Evolutionary conservation across 2,329 filamentous ascomycete species (phyloP).

Genomic region (Claviceps sp.): DNA sequence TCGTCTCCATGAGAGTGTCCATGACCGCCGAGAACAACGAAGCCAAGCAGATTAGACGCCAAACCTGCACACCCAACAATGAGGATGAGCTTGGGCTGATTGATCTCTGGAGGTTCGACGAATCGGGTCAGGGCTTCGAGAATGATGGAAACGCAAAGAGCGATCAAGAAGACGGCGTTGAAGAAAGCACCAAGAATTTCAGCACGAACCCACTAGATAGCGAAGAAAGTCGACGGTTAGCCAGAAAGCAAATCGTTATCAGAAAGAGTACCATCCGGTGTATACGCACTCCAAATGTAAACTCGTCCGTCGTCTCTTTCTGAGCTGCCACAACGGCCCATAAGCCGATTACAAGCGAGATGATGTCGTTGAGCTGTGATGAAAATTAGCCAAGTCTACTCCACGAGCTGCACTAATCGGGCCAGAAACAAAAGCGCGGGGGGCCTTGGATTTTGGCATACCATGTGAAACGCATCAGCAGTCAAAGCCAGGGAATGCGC

Average conservation of each 20-base stretch:
- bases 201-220: slow-evolving; percentile 73
- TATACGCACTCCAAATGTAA: slow-evolving; percentile 74
- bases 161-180: slow-evolving; percentile 95
- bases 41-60: slow-evolving; percentile 75
- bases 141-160: slow-evolving; percentile 89
- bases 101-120: slow-evolving; percentile 78
- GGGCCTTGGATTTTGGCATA: slow-evolving; percentile 18
- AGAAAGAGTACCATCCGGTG: background rate
- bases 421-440: background rate
- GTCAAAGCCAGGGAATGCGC: slow-evolving; percentile 87
- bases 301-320: slow-evolving; percentile 75
- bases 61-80: slow-evolving; percentile 81
- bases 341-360: slow-evolving; percentile 80
- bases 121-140: slow-evolving; percentile 89
- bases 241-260: background rate
- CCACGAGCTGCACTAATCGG: background rate
- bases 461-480: slow-evolving; percentile 98
- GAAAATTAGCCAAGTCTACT: background rate
- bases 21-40: slow-evolving; percentile 87
- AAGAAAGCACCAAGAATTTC: slow-evolving; percentile 93
- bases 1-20: slow-evolving; percentile 63
- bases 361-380: slow-evolving; percentile 79
- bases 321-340: slow-evolving; percentile 91
- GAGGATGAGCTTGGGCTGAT: slow-evolving; percentile 73
- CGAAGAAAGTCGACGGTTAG: slow-evolving; percentile 10